These are phyloP conservation scores for Clitoria ternatea DNA, from an alignment of 306 rosid genomes.

Conservation along the genomic window DNA sequence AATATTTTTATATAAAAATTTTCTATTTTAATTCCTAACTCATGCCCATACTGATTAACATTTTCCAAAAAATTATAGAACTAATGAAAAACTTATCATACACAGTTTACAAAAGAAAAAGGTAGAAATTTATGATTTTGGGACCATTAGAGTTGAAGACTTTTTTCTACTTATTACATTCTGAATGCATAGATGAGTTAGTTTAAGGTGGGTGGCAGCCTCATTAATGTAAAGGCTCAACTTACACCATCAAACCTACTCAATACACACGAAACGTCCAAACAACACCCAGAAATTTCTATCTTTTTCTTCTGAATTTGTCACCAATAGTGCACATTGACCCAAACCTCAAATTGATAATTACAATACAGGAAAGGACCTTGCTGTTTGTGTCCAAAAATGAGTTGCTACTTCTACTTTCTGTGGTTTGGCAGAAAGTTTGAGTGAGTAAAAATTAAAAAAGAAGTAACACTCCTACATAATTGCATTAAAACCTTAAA, in stretches of 20 bases:
- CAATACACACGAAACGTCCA: conserved; percentile 24
- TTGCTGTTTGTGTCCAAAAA: background rate
- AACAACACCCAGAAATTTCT: background rate
- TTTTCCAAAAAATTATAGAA: background rate
- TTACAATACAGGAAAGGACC: background rate
- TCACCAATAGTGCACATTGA: conserved; percentile 2
- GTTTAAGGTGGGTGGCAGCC: conserved; percentile 35
- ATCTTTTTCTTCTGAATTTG: background rate
- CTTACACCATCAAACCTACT: conserved; percentile 36
- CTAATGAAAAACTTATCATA: background rate
- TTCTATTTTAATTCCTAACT: too few relatives aligned
- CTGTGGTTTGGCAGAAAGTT: conserved; percentile 42
- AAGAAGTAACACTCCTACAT: background rate
- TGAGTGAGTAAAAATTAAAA: background rate
- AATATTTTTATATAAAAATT: too few relatives aligned
- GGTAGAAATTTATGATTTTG: conserved; percentile 11
- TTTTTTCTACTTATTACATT: background rate
- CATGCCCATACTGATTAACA: too few relatives aligned
- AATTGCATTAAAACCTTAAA: conserved; percentile 12
- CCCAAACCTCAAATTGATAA: background rate
- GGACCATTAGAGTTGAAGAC: conserved; percentile 26
- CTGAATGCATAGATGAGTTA: conserved; percentile 19
- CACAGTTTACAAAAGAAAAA: background rate
- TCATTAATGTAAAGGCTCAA: conserved; percentile 30
- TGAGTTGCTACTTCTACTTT: conserved; percentile 24